phyloP scores from a whole-genome alignment of 352 stramenopile genomes.

The Hyphochytrium catenoides region DNA sequence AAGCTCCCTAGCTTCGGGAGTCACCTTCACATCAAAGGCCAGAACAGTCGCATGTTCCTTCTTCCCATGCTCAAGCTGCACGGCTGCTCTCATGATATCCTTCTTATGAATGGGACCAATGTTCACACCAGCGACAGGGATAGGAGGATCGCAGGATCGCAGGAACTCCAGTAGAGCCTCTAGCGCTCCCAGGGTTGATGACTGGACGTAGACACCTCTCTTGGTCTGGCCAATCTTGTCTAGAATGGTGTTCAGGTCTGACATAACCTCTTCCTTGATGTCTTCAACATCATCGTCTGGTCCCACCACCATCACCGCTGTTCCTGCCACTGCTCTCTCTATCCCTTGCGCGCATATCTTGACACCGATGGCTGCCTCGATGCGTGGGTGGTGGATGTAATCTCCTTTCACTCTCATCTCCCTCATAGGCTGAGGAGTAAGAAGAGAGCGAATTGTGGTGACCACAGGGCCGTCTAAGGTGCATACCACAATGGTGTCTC shows the following conservation, averaged over 20 bases:
- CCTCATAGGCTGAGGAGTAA: conserved; percentile 93
- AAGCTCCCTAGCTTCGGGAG: conserved; percentile 71
- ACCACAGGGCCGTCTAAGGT: conserved; percentile 93
- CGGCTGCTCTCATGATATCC: conserved; percentile 92
- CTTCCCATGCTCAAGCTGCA: conserved; percentile 91
- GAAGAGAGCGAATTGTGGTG: conserved; percentile 81
- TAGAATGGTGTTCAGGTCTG: conserved; percentile 79
- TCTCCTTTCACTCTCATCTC: conserved; percentile 87
- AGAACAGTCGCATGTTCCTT: conserved; percentile 92
- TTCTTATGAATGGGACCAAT: conserved; percentile 97
- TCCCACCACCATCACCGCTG: conserved; percentile 85
- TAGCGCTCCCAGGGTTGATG: conserved; percentile 90
- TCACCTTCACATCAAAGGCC: conserved; percentile 94
- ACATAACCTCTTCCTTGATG: conserved; percentile 91
- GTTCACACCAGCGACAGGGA: conserved; percentile 80
- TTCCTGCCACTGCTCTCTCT: conserved; percentile 94
- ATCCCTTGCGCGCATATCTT: conserved; percentile 93
- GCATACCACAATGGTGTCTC: conserved; percentile 91
- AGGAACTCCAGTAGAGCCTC: conserved; percentile 96
- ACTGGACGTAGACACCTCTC: conserved; percentile 93
- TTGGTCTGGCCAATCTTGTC: conserved; percentile 86
- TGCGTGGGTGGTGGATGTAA: conserved; percentile 86
- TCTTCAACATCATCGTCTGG: conserved; percentile 91
- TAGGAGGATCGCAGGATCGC: conserved; percentile 72
- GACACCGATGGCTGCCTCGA: conserved; percentile 94